Conservation (phyloP, 768 basidiomycete genomes). For the Tulasnella sp. region DNA sequence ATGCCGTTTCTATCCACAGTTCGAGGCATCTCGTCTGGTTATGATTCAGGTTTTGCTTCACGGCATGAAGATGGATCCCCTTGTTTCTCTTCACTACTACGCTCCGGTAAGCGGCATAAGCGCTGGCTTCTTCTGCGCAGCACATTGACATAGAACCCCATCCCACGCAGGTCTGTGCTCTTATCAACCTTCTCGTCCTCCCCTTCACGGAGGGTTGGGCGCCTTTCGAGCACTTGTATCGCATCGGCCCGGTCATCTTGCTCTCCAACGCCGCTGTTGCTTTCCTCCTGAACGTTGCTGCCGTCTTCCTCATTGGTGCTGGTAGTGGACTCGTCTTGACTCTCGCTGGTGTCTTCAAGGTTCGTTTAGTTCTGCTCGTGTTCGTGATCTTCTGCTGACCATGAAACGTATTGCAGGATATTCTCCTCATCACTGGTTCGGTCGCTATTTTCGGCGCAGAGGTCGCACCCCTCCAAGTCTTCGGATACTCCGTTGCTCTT, state of each 20-base stretch:
- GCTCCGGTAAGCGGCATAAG: conserved; percentile 60
- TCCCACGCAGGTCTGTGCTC: conserved; percentile 66
- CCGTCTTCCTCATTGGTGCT: conserved; percentile 90
- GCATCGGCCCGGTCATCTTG: conserved; percentile 69
- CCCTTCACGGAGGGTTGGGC: conserved; percentile 92
- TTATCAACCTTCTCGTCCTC: conserved; percentile 80
- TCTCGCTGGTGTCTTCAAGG: conserved; percentile 92
- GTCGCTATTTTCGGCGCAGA: conserved; percentile 81
- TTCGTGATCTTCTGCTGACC: conserved; percentile 31
- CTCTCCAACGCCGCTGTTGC: conserved; percentile 84
- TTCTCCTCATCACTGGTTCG: conserved; percentile 89
- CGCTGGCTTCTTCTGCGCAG: conserved; percentile 24
- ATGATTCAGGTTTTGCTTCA: conserved; percentile 96
- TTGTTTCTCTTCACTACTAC: conserved; percentile 94
- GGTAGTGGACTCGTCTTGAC: conserved; percentile 89
- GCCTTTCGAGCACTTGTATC: conserved; percentile 75
- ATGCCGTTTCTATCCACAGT: conserved; percentile 50
- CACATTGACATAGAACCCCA: not conserved
- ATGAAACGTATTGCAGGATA: conserved; percentile 62
- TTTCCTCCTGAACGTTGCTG: conserved; percentile 88
- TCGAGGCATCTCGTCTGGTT: conserved; percentile 91
- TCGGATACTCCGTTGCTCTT: conserved; percentile 89
- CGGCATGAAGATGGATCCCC: conserved; percentile 96
- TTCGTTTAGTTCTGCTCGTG: conserved; percentile 42
- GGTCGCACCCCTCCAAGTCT: conserved; percentile 81